Evolutionary conservation across 306 rosid species (phyloP), one percentile per base, ranked within the genome.

Genomic region (Prinsepia uniflora): DNA sequence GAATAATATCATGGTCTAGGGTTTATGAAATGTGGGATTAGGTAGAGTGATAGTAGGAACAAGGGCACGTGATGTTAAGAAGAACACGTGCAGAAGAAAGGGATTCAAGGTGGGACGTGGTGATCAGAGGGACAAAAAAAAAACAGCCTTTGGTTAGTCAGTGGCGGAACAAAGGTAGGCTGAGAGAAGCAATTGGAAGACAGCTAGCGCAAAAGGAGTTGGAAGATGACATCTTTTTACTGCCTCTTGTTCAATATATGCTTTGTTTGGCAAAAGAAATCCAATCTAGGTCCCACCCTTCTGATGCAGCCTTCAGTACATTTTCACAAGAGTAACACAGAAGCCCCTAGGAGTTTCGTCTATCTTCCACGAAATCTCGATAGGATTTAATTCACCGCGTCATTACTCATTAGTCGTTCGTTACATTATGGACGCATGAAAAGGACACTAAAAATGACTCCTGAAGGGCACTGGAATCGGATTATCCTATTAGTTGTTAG

Each of bases 231-330:
- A 46, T 20, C 74, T 56, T 72, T 69, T 72, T 52, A 47, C 79
- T 52, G 82, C 87, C 86, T 64, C 80, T 46, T 6, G 69, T 84
- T 78, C 55, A 74, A 47, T 78, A 82, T 82, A 79, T 73, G 80
- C 75, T 78, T 76, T 74, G 62, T 15, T 76, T 56, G 64, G 75
- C 65, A 40, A 71, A 72, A 71, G 14, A 22, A 30, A 24, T 43
- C 52, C 59, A 6, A 22, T 19, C 13, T 60, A 15, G 76, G 76
- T 75, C 84, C 40, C 17, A 72, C 69, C 78, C 30, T 30, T 48
- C 59, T 40, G 45, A 20, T 11, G 49, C 74, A 18, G 55, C 72
- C 59, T 36, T 46, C 59, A 12, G 24, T 58, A 19, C 68, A 18
- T 54, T 14, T 72, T 17, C 18, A n/a, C 56, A n/a, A n/a, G 5